Evolutionary conservation across 2,329 filamentous ascomycete genomes (phyloP).

Genomic region (Venturia effusa): DNA sequence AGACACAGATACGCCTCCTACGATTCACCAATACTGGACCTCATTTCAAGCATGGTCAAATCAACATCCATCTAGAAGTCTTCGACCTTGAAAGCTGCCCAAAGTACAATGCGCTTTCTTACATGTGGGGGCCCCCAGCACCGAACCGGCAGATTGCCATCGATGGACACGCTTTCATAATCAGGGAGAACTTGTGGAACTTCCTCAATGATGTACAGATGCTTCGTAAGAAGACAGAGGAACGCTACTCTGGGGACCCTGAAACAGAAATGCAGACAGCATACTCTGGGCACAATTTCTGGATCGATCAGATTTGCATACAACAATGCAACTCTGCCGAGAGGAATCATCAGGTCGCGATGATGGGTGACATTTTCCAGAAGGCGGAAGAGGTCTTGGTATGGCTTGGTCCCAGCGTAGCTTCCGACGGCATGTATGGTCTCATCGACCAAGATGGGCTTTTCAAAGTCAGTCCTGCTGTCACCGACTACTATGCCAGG

Average conservation of each 20-base stretch:
- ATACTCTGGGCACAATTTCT: no score
- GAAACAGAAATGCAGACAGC: not conserved
- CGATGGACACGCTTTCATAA: not conserved
- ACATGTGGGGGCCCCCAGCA: not conserved
- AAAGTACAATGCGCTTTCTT: not conserved
- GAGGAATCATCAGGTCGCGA: not conserved
- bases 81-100: not conserved
- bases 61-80: not conserved
- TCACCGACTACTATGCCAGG: not conserved
- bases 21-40: not conserved
- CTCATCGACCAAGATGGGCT: not conserved
- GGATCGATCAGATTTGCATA: slow-evolving; percentile 6
- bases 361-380: not conserved
- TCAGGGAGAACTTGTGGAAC: not conserved
- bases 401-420: not conserved
- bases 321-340: not conserved
- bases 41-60: no score
- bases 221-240: no score
- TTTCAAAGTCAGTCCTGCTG: no score
- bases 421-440: not conserved
- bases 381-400: not conserved
- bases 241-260: no score
- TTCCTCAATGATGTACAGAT: not conserved
- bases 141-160: not conserved
- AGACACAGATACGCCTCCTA: not conserved